Base-by-base conservation (phyloP, 2,329 filamentous ascomycete genomes). In the Cordyceps militaris region DNA sequence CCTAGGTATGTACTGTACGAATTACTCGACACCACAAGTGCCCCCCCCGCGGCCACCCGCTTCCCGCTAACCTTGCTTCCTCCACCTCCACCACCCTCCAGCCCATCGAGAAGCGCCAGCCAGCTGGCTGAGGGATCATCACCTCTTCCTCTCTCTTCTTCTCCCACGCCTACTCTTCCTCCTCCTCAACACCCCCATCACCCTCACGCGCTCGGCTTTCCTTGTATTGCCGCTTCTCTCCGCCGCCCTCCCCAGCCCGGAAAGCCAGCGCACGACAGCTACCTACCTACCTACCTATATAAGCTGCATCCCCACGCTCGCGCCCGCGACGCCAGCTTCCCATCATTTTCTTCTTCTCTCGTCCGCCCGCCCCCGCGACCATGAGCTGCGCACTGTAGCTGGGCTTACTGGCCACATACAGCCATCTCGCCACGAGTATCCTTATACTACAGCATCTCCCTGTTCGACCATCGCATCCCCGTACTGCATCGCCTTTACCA, bases 221-320 rank as follows among this genome's bases (percentile, higher is more conserved):
- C 21, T n/a, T 53, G 5, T 19, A 54, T 34, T 34, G 40, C 38
- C 43, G 23, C 36, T 44, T 47, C 49, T 28, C 32, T 48, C 48
- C 43, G 43, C 53, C 48, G 28, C 34, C 21, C 30, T 36, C 47
- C 38, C 36, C 11, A n/a, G 13, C 19, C 3, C 4, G 14, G 9
- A 51, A 13, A 11, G 26, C 14, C 10, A 11, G 34, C 7, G 26
- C 10, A 11, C 13, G n/a, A 11, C 21, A n/a, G n/a, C n/a, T n/a
- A 5, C 14, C 34, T 2, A 38, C 2, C 34, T 38, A 16, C 34
- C 34, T 2, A 14, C 34, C 28, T 55, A 54, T 55, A 49, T 50
- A 56, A 59, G 40, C 56, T n/a, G 40, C 48, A 57, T 56, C 56
- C 36, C 58, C 60, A 61, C 51, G 38, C 53, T 44, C 60, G 57